These are phyloP conservation scores for Malassezia dermatis DNA, from an alignment of 1,284 basidiomycete species.

Conservation along the genomic window DNA sequence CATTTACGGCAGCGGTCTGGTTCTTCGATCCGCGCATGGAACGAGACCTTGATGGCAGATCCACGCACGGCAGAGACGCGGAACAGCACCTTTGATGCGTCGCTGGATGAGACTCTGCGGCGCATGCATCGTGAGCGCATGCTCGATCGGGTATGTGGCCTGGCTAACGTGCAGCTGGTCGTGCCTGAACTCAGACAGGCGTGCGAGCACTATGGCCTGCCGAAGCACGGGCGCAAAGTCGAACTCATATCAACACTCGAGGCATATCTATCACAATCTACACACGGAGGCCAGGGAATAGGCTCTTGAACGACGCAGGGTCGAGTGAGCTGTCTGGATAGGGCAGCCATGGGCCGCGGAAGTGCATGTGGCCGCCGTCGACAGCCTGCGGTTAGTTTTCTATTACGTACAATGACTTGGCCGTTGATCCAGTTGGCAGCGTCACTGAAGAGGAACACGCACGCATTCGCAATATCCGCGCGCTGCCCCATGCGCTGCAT, in stretches of 20 bases:
- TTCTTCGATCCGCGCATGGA: conserved; percentile 64
- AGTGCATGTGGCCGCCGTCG: conserved; percentile 19
- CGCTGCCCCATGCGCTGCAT: conserved; percentile 41
- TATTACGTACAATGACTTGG: conserved; percentile 23
- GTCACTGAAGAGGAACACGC: conserved; percentile 77
- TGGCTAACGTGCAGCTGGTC: conserved; percentile 17
- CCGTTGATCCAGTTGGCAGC: conserved; percentile 74
- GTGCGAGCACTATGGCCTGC: conserved; percentile 29
- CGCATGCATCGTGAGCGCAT: conserved; percentile 1
- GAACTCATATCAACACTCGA: conserved; percentile 30
- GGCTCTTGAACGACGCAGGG: conserved; percentile 23
- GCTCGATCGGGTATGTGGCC: conserved; percentile 2
- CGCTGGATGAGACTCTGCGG: not conserved
- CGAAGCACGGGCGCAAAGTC: conserved; percentile 33
- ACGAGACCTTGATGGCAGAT: conserved; percentile 59
- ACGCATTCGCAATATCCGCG: conserved; percentile 67
- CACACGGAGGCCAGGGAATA: conserved; percentile 22
- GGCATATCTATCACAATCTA: conserved; percentile 18
- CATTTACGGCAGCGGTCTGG: conserved; percentile 59
- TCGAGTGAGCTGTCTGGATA: conserved; percentile 38
- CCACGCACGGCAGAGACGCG: conserved; percentile 13
- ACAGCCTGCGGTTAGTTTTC: not conserved
- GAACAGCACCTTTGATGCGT: not conserved
- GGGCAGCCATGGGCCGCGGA: conserved; percentile 34
- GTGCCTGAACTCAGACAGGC: conserved; percentile 29